phyloP scores from a whole-genome alignment of 2,329 filamentous ascomycete species.

The Trichoderma sp. region DNA sequence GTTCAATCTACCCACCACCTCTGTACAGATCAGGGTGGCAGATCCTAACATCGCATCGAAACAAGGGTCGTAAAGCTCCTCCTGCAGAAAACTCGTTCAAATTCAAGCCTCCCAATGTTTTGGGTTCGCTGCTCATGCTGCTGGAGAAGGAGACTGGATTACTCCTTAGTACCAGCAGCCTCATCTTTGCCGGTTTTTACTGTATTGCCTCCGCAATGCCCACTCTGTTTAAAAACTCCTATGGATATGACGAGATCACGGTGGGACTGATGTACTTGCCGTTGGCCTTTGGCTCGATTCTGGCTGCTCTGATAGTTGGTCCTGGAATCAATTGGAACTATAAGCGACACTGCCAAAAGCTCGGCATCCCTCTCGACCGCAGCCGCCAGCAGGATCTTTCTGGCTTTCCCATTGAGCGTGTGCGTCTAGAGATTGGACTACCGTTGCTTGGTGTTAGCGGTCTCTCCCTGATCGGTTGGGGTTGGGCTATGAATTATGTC shows the following conservation, averaged over 20 bases:
- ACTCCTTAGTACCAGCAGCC: slow-evolving; percentile 42
- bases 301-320: slow-evolving; percentile 47
- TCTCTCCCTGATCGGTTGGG: slow-evolving; percentile 47
- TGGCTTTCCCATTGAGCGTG: slow-evolving; percentile 51
- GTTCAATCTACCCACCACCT: slow-evolving; percentile 43
- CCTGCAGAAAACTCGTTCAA: slow-evolving; percentile 29
- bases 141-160: slow-evolving; percentile 43
- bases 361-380: slow-evolving; percentile 52
- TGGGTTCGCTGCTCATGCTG: slow-evolving; percentile 41
- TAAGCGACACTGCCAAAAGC: slow-evolving; percentile 53
- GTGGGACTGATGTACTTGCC: slow-evolving; percentile 55
- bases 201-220: slow-evolving; percentile 46
- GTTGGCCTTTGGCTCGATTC: slow-evolving; percentile 47
- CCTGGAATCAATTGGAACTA: slow-evolving; percentile 66
- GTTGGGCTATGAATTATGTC: slow-evolving; percentile 47
- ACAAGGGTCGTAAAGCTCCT: slow-evolving; percentile 17
- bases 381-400: slow-evolving; percentile 50
- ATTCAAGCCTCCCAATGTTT: slow-evolving; percentile 41
- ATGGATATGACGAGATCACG: slow-evolving; percentile 55
- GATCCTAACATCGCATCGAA: slow-evolving; percentile 26
- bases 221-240: slow-evolving; percentile 46
- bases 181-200: slow-evolving; percentile 52
- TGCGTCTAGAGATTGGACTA: slow-evolving; percentile 47
- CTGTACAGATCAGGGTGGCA: slow-evolving; percentile 38
- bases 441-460: slow-evolving; percentile 51